Base-by-base conservation (phyloP, 176 grass and related monocot species). In the Zizania latifolia region DNA sequence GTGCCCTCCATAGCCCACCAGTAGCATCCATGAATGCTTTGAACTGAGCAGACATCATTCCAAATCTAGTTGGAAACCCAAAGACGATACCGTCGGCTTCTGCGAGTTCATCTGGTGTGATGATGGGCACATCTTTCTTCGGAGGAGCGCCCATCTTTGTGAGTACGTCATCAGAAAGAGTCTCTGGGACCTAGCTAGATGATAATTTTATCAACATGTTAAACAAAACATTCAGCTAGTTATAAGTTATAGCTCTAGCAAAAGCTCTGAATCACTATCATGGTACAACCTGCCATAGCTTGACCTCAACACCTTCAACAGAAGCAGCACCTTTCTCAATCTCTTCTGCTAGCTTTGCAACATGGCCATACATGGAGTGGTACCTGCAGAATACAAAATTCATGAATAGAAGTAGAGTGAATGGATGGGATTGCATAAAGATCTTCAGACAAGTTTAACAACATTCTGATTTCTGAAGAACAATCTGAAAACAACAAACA, bases 331-430 rank as follows among this genome's bases (percentile, higher is more conserved):
- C 89, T 28, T 87, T 92, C 58, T 81, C 44, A 13, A 92, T 96
- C 64, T 96, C 92, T 58, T 92, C 72, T 17, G 92, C 89, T 26
- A 96, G 83, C 62, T 89, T 85, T 6, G 60, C 92, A 2, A 96
- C 92, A 79, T 96, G 92, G 12, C 86, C 92, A 33, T 96, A 96
- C 41, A 81, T 96, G 24, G 92, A 96, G 28, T 96, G 92, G 50
- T 89, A 95, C 61, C 88, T 91, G 38, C 7, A 75, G 6, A 82
- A 67, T n/a, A 9, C 8, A 71, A 56, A 56, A 53, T 5, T 46
- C 44, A 65, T 16, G 30, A 81, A 11, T 21, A n/a, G 2, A 50
- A 68, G 32, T 39, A 16, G 17, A 61, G 28, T 50, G 17, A 50
- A 13, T n/a, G n/a, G n/a, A n/a, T n/a, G n/a, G n/a, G n/a, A 39